phyloP scores from a whole-genome alignment of 805 yeast genomes.

The Tetrapisispora namnaoensis region DNA sequence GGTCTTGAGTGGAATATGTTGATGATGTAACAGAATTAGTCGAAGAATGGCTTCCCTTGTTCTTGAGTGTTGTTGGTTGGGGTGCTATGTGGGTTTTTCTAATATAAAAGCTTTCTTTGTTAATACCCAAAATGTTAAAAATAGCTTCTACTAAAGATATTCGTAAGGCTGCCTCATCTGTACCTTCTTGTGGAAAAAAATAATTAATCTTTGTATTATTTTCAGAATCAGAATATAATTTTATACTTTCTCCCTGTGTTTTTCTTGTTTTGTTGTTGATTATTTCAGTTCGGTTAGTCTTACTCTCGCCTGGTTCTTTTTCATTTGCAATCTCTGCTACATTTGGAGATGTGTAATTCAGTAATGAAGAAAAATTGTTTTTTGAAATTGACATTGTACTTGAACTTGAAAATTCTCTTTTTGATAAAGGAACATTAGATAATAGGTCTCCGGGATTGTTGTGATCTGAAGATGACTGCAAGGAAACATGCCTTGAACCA shows the following conservation, averaged over 20 bases:
- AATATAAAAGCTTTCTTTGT: conserved; percentile 24
- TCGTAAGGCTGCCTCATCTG: conserved; percentile 56
- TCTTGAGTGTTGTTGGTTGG: not conserved
- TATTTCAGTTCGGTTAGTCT: not conserved
- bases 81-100: no score
- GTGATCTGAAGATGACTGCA: conserved; percentile 42
- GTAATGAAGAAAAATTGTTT: not conserved
- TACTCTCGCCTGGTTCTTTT: not conserved
- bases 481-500: conserved; percentile 39
- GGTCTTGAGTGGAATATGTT: conserved; percentile 4
- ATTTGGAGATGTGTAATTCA: not conserved
- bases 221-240: not conserved
- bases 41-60: conserved; percentile 6
- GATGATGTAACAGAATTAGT: conserved; percentile 13
- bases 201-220: conserved; percentile 16
- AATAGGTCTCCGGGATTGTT: conserved; percentile 79
- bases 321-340: not conserved
- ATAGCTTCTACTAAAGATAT: conserved; percentile 63
- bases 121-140: conserved; percentile 58
- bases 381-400: not conserved
- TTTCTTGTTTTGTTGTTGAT: not conserved
- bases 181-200: conserved; percentile 53
- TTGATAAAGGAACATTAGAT: conserved; percentile 66
- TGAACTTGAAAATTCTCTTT: conserved; percentile 20
- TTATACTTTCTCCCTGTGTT: not conserved